phyloP scores from a whole-genome alignment of 345 rosid species.

The Gossypium arboreum region DNA sequence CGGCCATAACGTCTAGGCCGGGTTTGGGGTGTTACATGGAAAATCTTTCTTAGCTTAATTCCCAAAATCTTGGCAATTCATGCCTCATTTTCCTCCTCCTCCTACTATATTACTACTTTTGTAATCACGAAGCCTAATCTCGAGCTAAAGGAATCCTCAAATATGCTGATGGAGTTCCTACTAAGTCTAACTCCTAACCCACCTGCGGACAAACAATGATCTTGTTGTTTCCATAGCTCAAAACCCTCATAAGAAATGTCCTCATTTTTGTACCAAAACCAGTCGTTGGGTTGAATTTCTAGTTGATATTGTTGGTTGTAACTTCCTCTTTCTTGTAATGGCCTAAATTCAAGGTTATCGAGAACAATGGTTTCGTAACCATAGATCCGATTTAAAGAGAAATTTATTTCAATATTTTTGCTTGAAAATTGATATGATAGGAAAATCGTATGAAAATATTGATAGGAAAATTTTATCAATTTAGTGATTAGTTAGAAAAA shows the following conservation, averaged over 20 bases:
- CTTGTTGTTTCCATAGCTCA: slow-evolving; percentile 49
- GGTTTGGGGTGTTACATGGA: not conserved
- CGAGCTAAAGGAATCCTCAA: slow-evolving; percentile 39
- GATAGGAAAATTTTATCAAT: no score
- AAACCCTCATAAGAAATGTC: slow-evolving; percentile 47
- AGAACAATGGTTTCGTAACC: no score
- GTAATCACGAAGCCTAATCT: slow-evolving; percentile 44
- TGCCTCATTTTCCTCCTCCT: slow-evolving; percentile 23
- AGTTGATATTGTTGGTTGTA: slow-evolving; percentile 33
- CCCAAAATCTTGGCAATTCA: slow-evolving; percentile 78
- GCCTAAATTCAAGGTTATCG: no score
- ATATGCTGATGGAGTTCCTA: slow-evolving; percentile 39
- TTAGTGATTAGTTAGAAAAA: no score
- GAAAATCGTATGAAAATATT: no score
- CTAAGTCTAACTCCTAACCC: slow-evolving; percentile 46
- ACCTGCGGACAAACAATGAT: slow-evolving; percentile 52
- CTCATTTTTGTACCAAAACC: slow-evolving; percentile 52
- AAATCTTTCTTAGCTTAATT: slow-evolving; percentile 90
- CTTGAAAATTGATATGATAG: no score
- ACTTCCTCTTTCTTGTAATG: slow-evolving; percentile 20
- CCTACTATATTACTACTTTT: slow-evolving; percentile 12
- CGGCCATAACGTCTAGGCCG: no score
- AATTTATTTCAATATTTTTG: no score
- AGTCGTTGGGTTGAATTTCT: slow-evolving; percentile 39
- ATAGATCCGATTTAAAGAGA: no score